phyloP scores from a whole-genome alignment of 78 protist species.

The Protostelium mycophagum region DNA sequence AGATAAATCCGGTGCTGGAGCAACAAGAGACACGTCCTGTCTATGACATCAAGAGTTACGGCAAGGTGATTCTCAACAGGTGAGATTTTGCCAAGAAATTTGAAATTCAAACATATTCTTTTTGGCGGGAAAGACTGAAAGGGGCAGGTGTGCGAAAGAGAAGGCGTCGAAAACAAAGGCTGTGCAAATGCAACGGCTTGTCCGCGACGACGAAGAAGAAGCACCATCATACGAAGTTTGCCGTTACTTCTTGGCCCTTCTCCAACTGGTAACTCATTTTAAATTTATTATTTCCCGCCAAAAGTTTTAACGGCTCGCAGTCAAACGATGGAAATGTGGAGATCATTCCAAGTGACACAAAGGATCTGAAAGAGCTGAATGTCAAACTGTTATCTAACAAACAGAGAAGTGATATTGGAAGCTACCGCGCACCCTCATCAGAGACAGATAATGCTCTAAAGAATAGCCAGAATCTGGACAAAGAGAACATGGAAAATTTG shows the following conservation, averaged over 20 bases:
- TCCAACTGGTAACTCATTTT: not conserved
- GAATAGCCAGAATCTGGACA: not conserved
- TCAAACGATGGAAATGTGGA: not conserved
- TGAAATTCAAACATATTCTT: not conserved
- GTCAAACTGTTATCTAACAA: not conserved
- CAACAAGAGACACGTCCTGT: conserved; percentile 26
- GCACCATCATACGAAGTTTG: not conserved
- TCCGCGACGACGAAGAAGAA: not conserved
- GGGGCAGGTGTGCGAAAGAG: not conserved
- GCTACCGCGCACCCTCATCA: not conserved
- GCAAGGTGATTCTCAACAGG: conserved; percentile 13
- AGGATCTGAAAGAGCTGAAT: not conserved
- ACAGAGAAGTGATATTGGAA: not conserved
- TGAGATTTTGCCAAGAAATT: no score
- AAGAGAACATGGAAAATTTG: not conserved
- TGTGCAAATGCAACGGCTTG: not conserved
- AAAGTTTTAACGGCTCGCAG: not conserved
- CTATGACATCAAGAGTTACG: conserved; percentile 27
- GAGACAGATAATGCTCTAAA: not conserved
- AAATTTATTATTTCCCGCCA: not conserved
- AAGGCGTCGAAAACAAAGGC: not conserved
- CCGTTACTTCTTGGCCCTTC: not conserved
- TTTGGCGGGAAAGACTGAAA: not conserved
- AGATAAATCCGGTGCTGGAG: conserved; percentile 23
- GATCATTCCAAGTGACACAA: not conserved